Conservation (phyloP, 805 yeast species). For the Pichia pseudocactophila region DNA sequence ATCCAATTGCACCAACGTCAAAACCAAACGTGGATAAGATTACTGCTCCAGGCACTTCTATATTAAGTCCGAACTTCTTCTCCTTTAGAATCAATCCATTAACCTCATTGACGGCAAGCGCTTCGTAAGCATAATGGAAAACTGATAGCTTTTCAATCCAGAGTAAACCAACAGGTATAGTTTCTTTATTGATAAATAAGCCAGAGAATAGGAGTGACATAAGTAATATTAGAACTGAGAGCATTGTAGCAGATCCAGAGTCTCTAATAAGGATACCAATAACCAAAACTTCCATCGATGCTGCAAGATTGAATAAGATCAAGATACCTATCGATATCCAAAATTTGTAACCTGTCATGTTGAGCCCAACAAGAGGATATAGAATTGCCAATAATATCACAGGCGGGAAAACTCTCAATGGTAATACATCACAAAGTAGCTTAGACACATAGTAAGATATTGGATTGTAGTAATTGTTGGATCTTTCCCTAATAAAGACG, state of each 20-base stretch:
- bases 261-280: constrained; percentile 84
- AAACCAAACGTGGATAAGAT: constrained; percentile 94
- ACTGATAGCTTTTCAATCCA: constrained; percentile 80
- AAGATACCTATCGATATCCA: constrained; percentile 59
- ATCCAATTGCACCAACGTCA: constrained; percentile 63
- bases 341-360: constrained; percentile 68
- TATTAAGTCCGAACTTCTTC: constrained; percentile 83
- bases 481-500: constrained; percentile 85
- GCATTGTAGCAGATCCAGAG: constrained; percentile 84
- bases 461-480: constrained; percentile 90
- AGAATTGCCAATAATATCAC: constrained; percentile 66
- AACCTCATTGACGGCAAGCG: constrained; percentile 87
- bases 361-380: constrained; percentile 86
- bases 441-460: constrained; percentile 78
- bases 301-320: constrained; percentile 77
- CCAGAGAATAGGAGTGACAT: constrained; percentile 92
- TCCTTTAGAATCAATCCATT: constrained; percentile 76
- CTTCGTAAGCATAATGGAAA: constrained; percentile 94
- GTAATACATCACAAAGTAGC: constrained; percentile 84
- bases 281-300: constrained; percentile 75
- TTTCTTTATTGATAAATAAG: constrained; percentile 76
- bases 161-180: constrained; percentile 38
- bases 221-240: constrained; percentile 74
- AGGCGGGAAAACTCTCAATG: constrained; percentile 90
- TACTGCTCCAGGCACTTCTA: constrained; percentile 97